These are phyloP conservation scores for Helotiales sp. DNA, from an alignment of 2,329 filamentous ascomycete species.

Conservation along the genomic window DNA sequence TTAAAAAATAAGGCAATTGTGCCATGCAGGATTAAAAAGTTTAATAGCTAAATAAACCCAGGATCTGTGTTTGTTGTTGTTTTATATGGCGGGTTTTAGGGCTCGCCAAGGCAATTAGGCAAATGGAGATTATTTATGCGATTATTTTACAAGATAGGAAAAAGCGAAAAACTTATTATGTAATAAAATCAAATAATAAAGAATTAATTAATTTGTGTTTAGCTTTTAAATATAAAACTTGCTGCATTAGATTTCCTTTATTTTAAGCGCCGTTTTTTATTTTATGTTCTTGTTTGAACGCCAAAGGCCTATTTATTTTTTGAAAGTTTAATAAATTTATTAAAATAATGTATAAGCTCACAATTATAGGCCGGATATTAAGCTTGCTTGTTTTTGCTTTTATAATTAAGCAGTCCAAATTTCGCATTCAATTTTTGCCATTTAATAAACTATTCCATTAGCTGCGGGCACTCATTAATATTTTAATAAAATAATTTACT, in stretches of 20 bases:
- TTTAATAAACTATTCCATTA: conserved; percentile 32
- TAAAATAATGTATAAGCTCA: conserved; percentile 2
- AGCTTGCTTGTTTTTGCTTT: not conserved
- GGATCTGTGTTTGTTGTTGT: not conserved
- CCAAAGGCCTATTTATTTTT: not conserved
- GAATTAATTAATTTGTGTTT: not conserved
- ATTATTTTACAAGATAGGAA: not conserved
- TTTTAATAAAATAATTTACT: conserved; percentile 26
- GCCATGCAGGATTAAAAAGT: not conserved
- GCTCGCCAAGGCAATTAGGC: not conserved
- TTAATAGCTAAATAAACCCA: not conserved
- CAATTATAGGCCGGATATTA: not conserved
- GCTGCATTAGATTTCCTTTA: not conserved
- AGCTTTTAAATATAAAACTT: not conserved
- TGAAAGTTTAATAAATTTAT: not conserved
- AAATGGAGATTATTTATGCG: not conserved
- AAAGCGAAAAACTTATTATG: not conserved
- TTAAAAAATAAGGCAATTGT: not conserved
- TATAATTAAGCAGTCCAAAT: conserved; percentile 31
- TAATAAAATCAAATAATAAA: not conserved
- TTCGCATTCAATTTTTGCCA: conserved; percentile 29
- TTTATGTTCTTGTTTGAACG: not conserved
- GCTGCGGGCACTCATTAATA: conserved; percentile 33
- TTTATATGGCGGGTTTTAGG: not conserved
- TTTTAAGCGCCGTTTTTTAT: conserved; percentile 1